Evolutionary conservation across 2,329 filamentous ascomycete genomes (phyloP), one percentile per base, ranked within the genome.

Genomic region (Ceratocystis papillata): DNA sequence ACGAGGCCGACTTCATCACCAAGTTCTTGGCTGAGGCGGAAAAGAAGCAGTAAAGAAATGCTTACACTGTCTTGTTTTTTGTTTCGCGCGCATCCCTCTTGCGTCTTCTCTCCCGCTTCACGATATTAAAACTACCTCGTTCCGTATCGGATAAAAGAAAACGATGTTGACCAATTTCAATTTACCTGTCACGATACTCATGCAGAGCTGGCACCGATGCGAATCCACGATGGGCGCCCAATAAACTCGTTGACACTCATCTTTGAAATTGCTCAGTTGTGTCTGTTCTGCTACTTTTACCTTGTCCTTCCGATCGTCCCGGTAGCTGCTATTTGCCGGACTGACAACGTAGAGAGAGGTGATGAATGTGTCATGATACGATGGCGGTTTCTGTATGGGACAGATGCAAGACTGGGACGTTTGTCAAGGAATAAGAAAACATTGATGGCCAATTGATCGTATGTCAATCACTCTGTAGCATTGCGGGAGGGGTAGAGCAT

Each of bases 1-100:
- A 84, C 73, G 83, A 85, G 78, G 81, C 80, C 75, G 81, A 84
- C 74, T 85, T 85, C 76, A 84, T 85, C 79, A 67, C 66, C 61
- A 83, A 84, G 83, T 85, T 75, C 77, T 80, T 69, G n/a, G 63
- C 67, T 10, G 64, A 68, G 30, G 44, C 61, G 22, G 64, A 68
- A 22, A 67, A 67, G 63, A 67, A 67, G 50, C 66, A 67, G 46
- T 67, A 65, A 67, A 63, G 37, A 41, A 41, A 41, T 5, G 3
- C 12, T 53, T 17, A n/a, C 6, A 5, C 25, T 25, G 30, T 33
- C 37, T 46, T 46, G 45, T 62, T 62, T 44, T 48, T 45, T 62
- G 7, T 46, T 25, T 33, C 7, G 41, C 41, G 45, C 60, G 30
- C 17, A 50, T 15, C 22, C 50, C 25, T 20, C 55, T 41, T 41